Base-by-base conservation (phyloP, 345 rosid species). In the Eucalyptus erythrocorys region DNA sequence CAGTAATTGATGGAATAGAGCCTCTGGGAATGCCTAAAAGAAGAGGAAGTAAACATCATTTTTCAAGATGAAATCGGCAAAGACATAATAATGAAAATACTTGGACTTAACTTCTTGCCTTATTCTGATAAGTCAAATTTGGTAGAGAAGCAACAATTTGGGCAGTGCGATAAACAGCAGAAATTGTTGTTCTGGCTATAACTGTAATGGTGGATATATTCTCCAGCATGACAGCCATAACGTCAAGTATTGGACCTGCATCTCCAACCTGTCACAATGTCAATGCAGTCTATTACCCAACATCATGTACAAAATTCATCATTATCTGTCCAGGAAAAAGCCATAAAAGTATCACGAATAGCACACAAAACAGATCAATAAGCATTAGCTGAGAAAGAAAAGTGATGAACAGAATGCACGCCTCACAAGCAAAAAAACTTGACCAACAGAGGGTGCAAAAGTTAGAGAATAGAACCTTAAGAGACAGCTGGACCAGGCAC, bases 1-100 rank as follows among this genome's bases (percentile, higher is more conserved):
- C 88, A 98, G 97, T 92, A 98, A 91, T 88, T 97, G 99, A 93
- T 97, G 97, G 92, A 98, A 98, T 89, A 98, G 93, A 93, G 98
- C 94, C 93, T 97, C 99, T 0, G 99, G 98, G 87, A 97, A 98
- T 89, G 99, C 95, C 99, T 98, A 90, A 19, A 81, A 89, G 88
- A 68, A 89, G 86, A 76, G 84, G 47, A 76, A 76, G 30, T 76
- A 40, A 76, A 21, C 5, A 6, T 76, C 9, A 76, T 40, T 76
- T 76, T 12, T 76, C 84, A 76, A 76, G 84, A 76, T 76, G 84
- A 21, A 76, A 40, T 42, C 2, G 3, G 30, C 84, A 22, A 76
- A 22, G 22, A 30, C 40, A 64, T 66, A 50, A 17, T 61, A 71
- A 89, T 84, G 48, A 37, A 10, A 66, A 21, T 48, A 50, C 66